Conservation (phyloP, 306 rosid genomes). For the Quercus glauca region DNA sequence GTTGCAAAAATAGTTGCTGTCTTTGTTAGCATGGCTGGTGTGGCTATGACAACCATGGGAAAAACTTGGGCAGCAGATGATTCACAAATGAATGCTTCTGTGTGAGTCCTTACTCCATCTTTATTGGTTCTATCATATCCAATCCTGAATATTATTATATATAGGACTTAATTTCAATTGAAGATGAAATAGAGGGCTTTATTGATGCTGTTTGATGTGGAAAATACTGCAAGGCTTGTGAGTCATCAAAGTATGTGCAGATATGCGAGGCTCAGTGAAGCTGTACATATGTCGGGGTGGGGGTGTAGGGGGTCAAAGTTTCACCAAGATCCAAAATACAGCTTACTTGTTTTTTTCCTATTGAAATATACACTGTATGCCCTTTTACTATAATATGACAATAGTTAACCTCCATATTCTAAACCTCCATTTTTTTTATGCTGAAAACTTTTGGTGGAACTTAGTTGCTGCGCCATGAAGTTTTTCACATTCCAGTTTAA, state of each 20-base stretch:
- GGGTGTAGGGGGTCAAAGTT: background rate
- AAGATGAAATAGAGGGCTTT: background rate
- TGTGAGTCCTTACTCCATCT: conserved; percentile 48
- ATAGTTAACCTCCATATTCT: background rate
- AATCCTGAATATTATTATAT: background rate
- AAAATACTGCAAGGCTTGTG: background rate
- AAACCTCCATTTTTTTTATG: background rate
- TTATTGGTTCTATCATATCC: background rate
- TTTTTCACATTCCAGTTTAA: background rate
- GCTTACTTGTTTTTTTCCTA: background rate
- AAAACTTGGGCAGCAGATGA: conserved; percentile 98
- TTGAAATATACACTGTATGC: background rate
- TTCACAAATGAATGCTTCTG: conserved; percentile 31
- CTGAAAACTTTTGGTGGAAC: background rate
- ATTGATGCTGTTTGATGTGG: background rate
- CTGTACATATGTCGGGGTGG: background rate
- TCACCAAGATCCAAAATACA: background rate
- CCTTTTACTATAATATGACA: background rate
- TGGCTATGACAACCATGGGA: conserved; percentile 88
- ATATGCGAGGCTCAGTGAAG: background rate
- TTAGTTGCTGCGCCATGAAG: background rate
- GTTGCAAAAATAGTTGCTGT: conserved; percentile 83
- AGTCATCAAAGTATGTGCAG: background rate
- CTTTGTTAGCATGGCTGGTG: conserved; percentile 94
- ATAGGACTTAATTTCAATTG: background rate